Base-by-base conservation (phyloP, 306 rosid genomes). In the Vicia faba region DNA sequence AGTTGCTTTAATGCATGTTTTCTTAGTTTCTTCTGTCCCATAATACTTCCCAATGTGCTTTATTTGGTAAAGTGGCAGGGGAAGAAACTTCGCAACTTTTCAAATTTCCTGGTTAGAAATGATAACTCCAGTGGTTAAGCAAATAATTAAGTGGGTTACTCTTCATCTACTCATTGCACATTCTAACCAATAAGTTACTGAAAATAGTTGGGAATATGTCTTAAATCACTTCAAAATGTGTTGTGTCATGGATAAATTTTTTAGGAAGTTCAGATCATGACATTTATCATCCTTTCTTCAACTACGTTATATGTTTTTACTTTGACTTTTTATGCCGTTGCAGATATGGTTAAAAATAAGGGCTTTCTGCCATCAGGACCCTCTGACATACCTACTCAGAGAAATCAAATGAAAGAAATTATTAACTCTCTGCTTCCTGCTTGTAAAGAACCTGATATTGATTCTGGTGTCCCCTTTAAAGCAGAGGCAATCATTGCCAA, bases 311-410 rank as follows among this genome's bases (percentile, higher is more conserved):
- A 44, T 71, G 65, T 23, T 50, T 72, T 57, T 65, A 28, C 8
- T 51, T 28, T 49, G 48, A 69, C 7, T 68, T 81, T 11, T 59
- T 74, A 56, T 61, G 49, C 13, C 75, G 61, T 77, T 48, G 75
- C 87, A 95, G 99, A 88, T 87, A 95, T 95, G 99, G 99, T 95
- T 59, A 95, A 95, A 78, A 95, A 95, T 73, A 95, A 95, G 82
- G 99, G 99, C 50, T 95, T 95, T 86, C 81, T 91, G 75, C 99
- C 99, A 11, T 95, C 99, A 3, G 99, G 97, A 69, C 99, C 99
- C 71, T 95, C 97, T 65, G 99, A 95, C 59, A 91, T 95, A 82
- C 97, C 89, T 53, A 26, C 80, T 39, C 99, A 95, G 74, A 83
- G 99, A 76, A 88, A 87, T 79, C 99, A 95, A 76, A 86, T 95